Evolutionary conservation across 805 yeast species (phyloP), one percentile per base, ranked within the genome.

Genomic region (Candida schatavii): DNA sequence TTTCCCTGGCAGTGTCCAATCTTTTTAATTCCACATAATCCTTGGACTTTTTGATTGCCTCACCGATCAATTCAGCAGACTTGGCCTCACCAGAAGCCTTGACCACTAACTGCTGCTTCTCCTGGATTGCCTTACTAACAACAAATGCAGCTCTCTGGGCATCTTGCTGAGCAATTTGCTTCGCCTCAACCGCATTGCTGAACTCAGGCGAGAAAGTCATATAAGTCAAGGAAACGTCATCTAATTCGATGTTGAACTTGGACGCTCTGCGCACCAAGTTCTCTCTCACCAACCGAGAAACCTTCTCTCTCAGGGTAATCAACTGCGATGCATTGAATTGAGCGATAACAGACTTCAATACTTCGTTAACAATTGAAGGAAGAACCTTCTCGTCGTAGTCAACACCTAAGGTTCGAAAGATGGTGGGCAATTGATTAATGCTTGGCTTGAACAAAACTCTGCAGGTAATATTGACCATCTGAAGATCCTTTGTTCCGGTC

Each of bases 401-500:
- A 41, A 74, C 75, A 40, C 99, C 99, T 52, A 93, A 73, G 2
- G 99, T 93, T 60, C 98, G 82, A 71, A 79, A 93, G 50, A 93
- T 87, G 10, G 74, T 75, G 20, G 98, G 96, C 51, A 93, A 74
- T 40, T 88, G 80, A 40, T 66, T 64, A 22, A 88, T 76, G 43
- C 85, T 84, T 0, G 99, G 99, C 62, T 90, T 83, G 42, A 95
- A 85, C 54, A 93, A 77, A 20, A 93, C 99, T 72, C 99, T 84
- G 66, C 99, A 93, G n/a, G 98, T 91, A 59, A 93, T 91, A 66
- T 89, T 93, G 38, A 93, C 99, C 99, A 93, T 93, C 72, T 93
- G 99, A 61, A 93, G 77, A 68, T 93, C 99, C 70, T 93, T 93
- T 18, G 99, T 93, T 51, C 99, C 99, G 1, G 99, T 93, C 56